Percentiles rank a stretch among this genome's conserved stretches.
These are phyloP conservation scores for Phaseolus lunatus DNA, from an alignment of 306 rosid genomes.

Conservation along the genomic window DNA sequence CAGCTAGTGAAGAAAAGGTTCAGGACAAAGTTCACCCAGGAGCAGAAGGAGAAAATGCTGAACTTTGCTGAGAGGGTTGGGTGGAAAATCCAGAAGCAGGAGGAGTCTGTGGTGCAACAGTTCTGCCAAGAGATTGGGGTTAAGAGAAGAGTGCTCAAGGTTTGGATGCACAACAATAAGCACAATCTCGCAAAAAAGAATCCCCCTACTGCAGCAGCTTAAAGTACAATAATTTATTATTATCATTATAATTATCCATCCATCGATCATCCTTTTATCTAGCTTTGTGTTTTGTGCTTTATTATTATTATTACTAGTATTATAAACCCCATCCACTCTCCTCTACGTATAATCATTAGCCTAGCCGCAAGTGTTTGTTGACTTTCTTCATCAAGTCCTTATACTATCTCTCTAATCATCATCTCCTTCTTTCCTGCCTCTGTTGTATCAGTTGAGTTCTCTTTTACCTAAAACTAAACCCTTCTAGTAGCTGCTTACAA, in stretches of 20 bases:
- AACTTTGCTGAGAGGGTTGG: slow-evolving; percentile 73
- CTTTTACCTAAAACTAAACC: slow-evolving; percentile 27
- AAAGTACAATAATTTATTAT: background rate
- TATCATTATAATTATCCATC: background rate
- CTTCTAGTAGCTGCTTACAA: background rate
- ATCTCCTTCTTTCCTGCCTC: background rate
- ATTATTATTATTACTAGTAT: background rate
- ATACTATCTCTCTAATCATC: slow-evolving; percentile 29
- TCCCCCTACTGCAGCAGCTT: background rate
- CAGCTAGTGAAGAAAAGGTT: slow-evolving; percentile 64
- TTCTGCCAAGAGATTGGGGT: slow-evolving; percentile 84
- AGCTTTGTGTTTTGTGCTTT: background rate
- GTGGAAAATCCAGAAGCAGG: slow-evolving; percentile 83
- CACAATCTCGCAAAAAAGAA: slow-evolving; percentile 64
- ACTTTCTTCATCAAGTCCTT: background rate
- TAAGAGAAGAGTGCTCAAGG: slow-evolving; percentile 78
- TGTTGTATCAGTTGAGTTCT: slow-evolving; percentile 17
- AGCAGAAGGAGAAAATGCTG: slow-evolving; percentile 81
- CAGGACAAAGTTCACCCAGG: slow-evolving; percentile 78
- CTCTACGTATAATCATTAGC: slow-evolving; percentile 9
- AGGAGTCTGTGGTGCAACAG: slow-evolving; percentile 72
- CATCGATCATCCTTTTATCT: background rate
- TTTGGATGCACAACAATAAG: slow-evolving; percentile 90
- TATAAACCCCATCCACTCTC: background rate
- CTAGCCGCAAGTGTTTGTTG: background rate